phyloP scores from a whole-genome alignment of 2,329 filamentous ascomycete species.

The Alternaria angustiovoidea region DNA sequence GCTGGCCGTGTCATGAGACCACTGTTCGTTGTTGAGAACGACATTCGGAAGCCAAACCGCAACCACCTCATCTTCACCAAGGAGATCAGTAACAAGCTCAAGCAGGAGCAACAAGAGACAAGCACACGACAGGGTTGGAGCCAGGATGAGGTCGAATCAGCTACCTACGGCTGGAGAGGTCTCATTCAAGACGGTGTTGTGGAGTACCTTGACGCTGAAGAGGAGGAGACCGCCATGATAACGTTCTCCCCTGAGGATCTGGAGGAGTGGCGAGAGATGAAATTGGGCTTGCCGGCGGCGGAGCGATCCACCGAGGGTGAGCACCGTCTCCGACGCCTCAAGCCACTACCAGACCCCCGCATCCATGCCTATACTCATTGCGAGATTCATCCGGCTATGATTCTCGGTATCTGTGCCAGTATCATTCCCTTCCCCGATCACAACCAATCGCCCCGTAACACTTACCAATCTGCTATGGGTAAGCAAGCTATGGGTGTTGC shows the following conservation, averaged over 20 bases:
- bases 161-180: slow-evolving; percentile 86
- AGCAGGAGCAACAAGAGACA: slow-evolving; percentile 73
- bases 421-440: slow-evolving; percentile 99
- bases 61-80: slow-evolving; percentile 81
- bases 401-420: slow-evolving; percentile 96
- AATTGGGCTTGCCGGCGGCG: slow-evolving; percentile 52
- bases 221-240: slow-evolving; percentile 99
- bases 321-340: slow-evolving; percentile 85
- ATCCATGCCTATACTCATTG: slow-evolving; percentile 97
- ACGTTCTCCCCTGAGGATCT: slow-evolving; percentile 98
- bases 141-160: slow-evolving; percentile 65
- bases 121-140: slow-evolving; percentile 63
- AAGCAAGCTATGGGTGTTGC: slow-evolving; percentile 99
- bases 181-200: slow-evolving; percentile 85
- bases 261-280: slow-evolving; percentile 63
- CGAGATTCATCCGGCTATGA: slow-evolving; percentile 99
- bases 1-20: slow-evolving; percentile 94
- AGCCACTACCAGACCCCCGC: slow-evolving; percentile 84
- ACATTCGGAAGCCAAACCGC: slow-evolving; percentile 74
- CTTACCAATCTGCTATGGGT: slow-evolving; percentile 99
- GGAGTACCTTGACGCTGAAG: slow-evolving; percentile 96
- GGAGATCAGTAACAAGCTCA: slow-evolving; percentile 79
- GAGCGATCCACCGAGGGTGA: slow-evolving; percentile 64
- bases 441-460: slow-evolving; percentile 98
- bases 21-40: slow-evolving; percentile 91